Base-by-base conservation (phyloP, 768 basidiomycete genomes). In the Tulasnella sp. region DNA sequence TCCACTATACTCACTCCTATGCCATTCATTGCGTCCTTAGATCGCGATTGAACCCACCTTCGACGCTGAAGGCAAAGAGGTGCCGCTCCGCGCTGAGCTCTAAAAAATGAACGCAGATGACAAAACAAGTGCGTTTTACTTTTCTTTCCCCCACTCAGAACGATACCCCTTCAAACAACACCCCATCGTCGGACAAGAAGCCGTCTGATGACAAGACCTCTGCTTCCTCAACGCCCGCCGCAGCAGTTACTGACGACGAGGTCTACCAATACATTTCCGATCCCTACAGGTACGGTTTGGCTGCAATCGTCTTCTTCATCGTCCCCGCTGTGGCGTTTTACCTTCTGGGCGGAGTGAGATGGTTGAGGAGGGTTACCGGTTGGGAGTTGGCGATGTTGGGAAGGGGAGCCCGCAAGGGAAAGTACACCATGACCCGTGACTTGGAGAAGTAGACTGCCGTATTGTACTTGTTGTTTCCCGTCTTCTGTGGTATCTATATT, bases 41-140 rank as follows among this genome's bases (percentile, higher is more conserved):
- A 77, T 87, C 46, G 88, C 85, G 71, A 85, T 88, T 74, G 92
- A 93, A 81, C 86, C 86, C 78, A 89, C 84, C 78, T 76, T 83
- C 62, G 62, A 68, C 48, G 87, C 87, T 82, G 85, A 84, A 77
- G 93, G 92, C 84, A 92, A 94, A 81, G 88, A 97, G 94, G 95
- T 97, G 91, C 62, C 62, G 62, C 97, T 94, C 83, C 95, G 91
- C 84, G 93, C 90, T 90, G 97, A 99, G 91, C 95, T 98, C 85
- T 98, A 90, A 92, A 80, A 34, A 76, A 38, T 38, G 56, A 71
- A 71, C 38, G 42, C 48, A 68, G 56, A 48, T 52, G 40, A 39
- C 68, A 44, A 58, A 48, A 46, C 76, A 42, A 56, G 76, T 77
- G 76, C 76, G 76, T 77, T 40, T 62, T 42, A 48, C 73, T 74